These are phyloP conservation scores for Raphanus sativus DNA, from an alignment of 345 rosid species.

Conservation along the genomic window DNA sequence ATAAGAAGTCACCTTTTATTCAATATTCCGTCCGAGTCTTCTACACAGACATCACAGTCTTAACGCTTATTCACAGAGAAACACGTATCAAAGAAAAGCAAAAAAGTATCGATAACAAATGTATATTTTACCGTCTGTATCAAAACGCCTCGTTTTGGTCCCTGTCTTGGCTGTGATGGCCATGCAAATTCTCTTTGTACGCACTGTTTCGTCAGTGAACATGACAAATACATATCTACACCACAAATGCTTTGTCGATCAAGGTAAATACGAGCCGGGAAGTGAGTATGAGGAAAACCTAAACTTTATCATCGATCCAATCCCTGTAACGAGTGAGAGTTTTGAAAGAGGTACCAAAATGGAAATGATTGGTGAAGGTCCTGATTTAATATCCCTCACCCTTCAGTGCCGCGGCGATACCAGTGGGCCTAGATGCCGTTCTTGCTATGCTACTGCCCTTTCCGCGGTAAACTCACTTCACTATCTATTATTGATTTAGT, in stretches of 20 bases:
- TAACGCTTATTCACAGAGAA: neutral
- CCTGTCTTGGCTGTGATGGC: neutral
- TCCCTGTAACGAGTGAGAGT: neutral
- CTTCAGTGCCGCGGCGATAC: slow-evolving; percentile 61
- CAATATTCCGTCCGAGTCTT: neutral
- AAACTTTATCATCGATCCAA: neutral
- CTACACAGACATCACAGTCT: neutral
- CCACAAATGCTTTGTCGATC: slow-evolving; percentile 9
- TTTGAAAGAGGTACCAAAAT: neutral
- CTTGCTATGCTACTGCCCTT: slow-evolving; percentile 42
- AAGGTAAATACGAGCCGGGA: slow-evolving; percentile 22
- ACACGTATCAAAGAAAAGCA: neutral
- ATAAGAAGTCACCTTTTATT: neutral
- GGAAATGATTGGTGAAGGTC: slow-evolving; percentile 24
- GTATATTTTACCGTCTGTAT: neutral
- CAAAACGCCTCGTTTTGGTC: neutral
- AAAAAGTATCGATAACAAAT: neutral
- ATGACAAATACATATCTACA: slow-evolving; percentile 12
- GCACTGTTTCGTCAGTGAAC: slow-evolving; percentile 11
- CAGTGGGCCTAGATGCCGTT: slow-evolving; percentile 40
- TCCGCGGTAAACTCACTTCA: slow-evolving; percentile 28
- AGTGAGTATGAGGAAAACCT: slow-evolving; percentile 9
- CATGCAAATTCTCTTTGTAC: slow-evolving; percentile 15
- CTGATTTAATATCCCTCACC: slow-evolving; percentile 37
- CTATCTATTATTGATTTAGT: neutral